These are phyloP conservation scores for Sugiyamaella neomexicana DNA, from an alignment of 1,139 yeast genomes.

Conservation along the genomic window DNA sequence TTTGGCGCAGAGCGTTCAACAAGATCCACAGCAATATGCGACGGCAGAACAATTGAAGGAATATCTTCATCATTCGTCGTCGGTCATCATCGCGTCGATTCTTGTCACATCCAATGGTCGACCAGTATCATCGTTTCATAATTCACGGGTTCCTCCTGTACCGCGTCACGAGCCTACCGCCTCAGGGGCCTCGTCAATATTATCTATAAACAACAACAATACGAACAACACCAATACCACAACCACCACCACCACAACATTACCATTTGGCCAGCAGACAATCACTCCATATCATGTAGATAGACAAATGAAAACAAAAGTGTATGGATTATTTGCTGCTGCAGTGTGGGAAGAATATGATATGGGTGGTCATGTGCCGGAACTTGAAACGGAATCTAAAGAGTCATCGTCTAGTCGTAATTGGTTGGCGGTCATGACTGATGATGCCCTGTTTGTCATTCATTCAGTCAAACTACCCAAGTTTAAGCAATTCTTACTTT, in stretches of 20 bases:
- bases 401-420: constrained; percentile 7
- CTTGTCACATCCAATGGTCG: constrained; percentile 32
- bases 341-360: constrained; percentile 35
- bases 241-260: not conserved
- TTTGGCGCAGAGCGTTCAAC: constrained; percentile 33
- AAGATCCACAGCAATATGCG: constrained; percentile 23
- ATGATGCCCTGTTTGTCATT: constrained; percentile 33
- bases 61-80: constrained; percentile 19
- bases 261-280: not conserved
- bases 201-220: not conserved
- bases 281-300: constrained; percentile 32
- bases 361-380: not conserved
- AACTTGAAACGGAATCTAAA: no score
- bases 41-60: constrained; percentile 21
- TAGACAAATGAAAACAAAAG: constrained; percentile 34
- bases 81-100: constrained; percentile 33
- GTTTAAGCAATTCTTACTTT: constrained; percentile 27
- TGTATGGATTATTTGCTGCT: constrained; percentile 36
- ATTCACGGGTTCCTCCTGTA: constrained; percentile 31
- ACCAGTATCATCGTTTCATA: constrained; percentile 34
- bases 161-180: constrained; percentile 24
- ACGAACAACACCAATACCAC: not conserved
- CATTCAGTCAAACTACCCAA: constrained; percentile 25
- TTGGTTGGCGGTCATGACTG: constrained; percentile 33
- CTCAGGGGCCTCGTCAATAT: constrained; percentile 3